Base-by-base conservation (phyloP, 352 stramenopile species). In the Poterioochromonas sp. region DNA sequence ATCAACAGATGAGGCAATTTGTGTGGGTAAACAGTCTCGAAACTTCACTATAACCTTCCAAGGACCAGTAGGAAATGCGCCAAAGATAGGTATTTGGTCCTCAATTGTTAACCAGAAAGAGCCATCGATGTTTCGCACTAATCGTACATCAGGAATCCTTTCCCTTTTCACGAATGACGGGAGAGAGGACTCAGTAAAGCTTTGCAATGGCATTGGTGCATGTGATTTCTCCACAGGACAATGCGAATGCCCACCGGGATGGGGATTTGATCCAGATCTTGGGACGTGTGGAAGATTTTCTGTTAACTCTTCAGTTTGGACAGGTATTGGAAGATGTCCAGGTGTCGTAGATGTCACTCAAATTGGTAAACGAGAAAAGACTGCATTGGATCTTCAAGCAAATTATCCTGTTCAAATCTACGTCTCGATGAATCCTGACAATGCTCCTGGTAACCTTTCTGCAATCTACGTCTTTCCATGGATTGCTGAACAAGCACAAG, bases 321-420 rank as follows among this genome's bases (percentile, higher is more conserved):
- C 1, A 43, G 69, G 69, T 62, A 41, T 78, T 3, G 53, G 44
- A 18, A n/a, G 73, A 51, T 78, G 73, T 78, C 73, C 73, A n/a
- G 73, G 73, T 34, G 26, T 70, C 8, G 29, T 60, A 8, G 40
- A 11, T 44, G 29, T 12, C 3, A 26, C 8, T 47, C 5, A 39
- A 15, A 26, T 58, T 26, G 47, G 47, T 26, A n/a, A n/a, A n/a
- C 47, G 47, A 26, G 26, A 15, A 26, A 58, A 58, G 47, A 58
- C 58, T 18, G 26, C 58, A 8, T 39, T 37, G 5, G 58, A 68
- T 68, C 5, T 18, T 11, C 5, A 12, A 39, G 26, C 58, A 18
- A 68, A 68, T 26, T 68, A 37, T 39, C 5, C 26, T 68, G 8
- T 18, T 39, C 58, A 26, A 18, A 3, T 73, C 63, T 51, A 51